Conservation (phyloP, 805 yeast species). For the Yueomyces sp. region DNA sequence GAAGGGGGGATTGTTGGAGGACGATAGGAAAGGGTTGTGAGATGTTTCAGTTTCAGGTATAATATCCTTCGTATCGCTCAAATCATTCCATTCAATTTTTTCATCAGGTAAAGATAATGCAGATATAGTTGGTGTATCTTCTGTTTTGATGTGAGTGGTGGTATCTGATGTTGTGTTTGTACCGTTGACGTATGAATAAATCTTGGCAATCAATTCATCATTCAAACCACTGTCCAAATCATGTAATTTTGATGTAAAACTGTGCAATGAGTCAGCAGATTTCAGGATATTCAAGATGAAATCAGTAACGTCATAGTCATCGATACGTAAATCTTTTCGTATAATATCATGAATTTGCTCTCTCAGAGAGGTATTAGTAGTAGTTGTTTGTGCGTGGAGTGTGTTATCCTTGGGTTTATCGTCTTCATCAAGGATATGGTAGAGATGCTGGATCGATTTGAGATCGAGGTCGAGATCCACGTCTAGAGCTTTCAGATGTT, state of each 20-base stretch:
- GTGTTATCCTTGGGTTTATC: not conserved
- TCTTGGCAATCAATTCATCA: constrained; percentile 2
- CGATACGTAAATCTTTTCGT: no score
- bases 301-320: constrained; percentile 12
- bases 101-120: constrained; percentile 6
- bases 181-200: constrained; percentile 2
- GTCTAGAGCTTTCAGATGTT: constrained; percentile 29
- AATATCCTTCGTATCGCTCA: constrained; percentile 8
- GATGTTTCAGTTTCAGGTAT: constrained; percentile 1
- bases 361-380: not conserved
- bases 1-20: not conserved
- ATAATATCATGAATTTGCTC: no score
- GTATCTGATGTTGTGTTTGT: not conserved
- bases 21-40: not conserved
- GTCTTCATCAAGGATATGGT: constrained; percentile 1
- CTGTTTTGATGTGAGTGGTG: not conserved
- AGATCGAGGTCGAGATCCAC: constrained; percentile 22
- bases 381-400: not conserved
- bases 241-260: constrained; percentile 6
- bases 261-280: constrained; percentile 3
- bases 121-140: not conserved
- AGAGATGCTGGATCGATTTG: constrained; percentile 2
- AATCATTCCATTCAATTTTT: constrained; percentile 9
- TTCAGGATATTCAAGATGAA: constrained; percentile 11
- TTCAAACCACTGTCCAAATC: constrained; percentile 15